Conservation (phyloP, 768 basidiomycete species). For the Termitomyces sp. region DNA sequence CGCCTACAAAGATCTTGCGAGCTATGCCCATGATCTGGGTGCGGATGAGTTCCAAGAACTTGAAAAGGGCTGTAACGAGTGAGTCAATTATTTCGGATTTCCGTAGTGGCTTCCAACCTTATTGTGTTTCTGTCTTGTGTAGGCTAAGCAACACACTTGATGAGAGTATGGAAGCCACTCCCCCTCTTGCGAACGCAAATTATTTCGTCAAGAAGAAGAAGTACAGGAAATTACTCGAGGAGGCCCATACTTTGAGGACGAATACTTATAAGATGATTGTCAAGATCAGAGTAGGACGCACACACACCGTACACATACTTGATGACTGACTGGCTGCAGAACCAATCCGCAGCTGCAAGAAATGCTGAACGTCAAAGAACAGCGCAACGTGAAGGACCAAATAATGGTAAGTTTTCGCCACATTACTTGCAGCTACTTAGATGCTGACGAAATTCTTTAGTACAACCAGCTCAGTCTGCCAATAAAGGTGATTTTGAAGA, state of each 20-base stretch:
- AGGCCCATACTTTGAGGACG: not conserved
- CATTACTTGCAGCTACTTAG: too few relatives aligned
- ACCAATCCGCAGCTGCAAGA: not conserved
- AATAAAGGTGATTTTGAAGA: not conserved
- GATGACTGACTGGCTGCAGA: not conserved
- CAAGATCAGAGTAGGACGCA: not conserved
- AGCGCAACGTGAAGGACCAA: not conserved
- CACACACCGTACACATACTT: not conserved
- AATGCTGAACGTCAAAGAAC: not conserved
- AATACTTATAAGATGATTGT: not conserved
- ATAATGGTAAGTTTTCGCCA: too few relatives aligned
- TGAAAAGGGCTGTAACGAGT: not conserved
- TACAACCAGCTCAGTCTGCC: not conserved
- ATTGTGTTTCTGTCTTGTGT: not conserved
- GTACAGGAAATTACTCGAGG: not conserved
- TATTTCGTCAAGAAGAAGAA: not conserved
- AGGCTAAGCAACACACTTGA: not conserved
- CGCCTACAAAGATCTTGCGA: not conserved
- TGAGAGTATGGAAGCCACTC: not conserved
- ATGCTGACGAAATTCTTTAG: too few relatives aligned
- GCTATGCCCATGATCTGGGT: not conserved
- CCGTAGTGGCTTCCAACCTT: not conserved
- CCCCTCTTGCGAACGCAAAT: not conserved
- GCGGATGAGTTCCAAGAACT: not conserved
- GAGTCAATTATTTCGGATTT: not conserved